Evolutionary conservation across 768 basidiomycete species (phyloP).

Genomic region (Podaxis carcinomalis): DNA sequence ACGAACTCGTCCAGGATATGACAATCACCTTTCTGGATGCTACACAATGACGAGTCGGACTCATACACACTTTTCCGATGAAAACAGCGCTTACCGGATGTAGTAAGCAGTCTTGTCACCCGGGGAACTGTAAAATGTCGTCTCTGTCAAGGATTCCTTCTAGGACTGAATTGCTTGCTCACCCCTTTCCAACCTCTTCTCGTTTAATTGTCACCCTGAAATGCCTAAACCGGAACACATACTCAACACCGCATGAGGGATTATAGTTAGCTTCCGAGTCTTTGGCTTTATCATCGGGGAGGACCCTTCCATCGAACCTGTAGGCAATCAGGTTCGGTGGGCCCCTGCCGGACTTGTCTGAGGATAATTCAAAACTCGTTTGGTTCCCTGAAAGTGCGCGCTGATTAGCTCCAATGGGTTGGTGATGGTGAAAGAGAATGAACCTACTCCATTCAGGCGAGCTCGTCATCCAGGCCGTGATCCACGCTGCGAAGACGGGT

Average conservation of each 20-base stretch:
- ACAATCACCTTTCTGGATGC: neutral
- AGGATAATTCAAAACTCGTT: neutral
- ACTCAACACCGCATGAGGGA: neutral
- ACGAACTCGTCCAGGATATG: neutral
- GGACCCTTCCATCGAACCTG: neutral
- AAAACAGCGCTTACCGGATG: neutral
- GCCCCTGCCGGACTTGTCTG: neutral
- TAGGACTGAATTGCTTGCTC: neutral
- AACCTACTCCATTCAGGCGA: slow-evolving; percentile 50
- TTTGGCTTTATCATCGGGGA: neutral
- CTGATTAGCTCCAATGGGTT: no score
- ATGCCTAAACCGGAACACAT: neutral
- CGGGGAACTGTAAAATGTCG: neutral
- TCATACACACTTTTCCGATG: neutral
- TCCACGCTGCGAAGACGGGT: slow-evolving; percentile 38
- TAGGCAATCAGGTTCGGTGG: neutral
- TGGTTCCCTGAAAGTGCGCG: neutral
- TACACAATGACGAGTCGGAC: neutral
- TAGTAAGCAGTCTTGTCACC: neutral
- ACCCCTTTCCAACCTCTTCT: neutral
- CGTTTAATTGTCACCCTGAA: neutral
- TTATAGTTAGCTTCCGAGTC: neutral
- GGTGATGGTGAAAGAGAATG: neutral
- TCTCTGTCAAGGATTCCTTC: neutral
- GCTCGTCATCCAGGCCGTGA: slow-evolving; percentile 54